phyloP scores from a whole-genome alignment of 495 filamentous ascomycete genomes.

The Trichoderma erinaceum region DNA sequence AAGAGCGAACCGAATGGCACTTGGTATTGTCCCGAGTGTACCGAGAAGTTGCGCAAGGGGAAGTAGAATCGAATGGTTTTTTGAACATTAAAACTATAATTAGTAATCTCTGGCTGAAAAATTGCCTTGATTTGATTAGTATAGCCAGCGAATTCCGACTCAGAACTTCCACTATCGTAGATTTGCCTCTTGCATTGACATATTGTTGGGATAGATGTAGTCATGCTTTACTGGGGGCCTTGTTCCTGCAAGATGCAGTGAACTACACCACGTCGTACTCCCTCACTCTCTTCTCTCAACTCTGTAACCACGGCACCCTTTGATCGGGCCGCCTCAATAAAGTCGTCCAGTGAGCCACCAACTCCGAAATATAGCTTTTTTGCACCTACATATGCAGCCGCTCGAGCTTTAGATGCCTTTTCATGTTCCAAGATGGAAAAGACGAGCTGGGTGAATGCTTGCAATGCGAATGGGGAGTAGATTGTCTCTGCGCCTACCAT shows the following conservation, averaged over 20 bases:
- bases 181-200: neutral
- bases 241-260: conserved; percentile 29
- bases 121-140: no score
- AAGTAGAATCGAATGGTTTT: conserved; percentile 40
- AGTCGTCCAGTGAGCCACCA: conserved; percentile 86
- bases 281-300: conserved; percentile 57
- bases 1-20: conserved; percentile 82
- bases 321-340: conserved; percentile 55
- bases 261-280: conserved; percentile 51
- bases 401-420: conserved; percentile 29
- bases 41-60: conserved; percentile 37
- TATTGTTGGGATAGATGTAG: neutral
- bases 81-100: neutral
- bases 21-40: conserved; percentile 87
- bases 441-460: conserved; percentile 67
- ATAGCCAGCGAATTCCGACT: no score
- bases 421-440: conserved; percentile 55
- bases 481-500: conserved; percentile 91
- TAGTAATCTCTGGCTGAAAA: neutral
- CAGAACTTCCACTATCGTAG: neutral
- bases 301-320: conserved; percentile 51
- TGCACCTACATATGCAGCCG: conserved; percentile 73
- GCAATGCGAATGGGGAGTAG: conserved; percentile 73
- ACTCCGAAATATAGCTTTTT: conserved; percentile 97
- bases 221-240: neutral